These are phyloP conservation scores for Leccinum truebloodii DNA, from an alignment of 768 basidiomycete genomes.

Conservation along the genomic window DNA sequence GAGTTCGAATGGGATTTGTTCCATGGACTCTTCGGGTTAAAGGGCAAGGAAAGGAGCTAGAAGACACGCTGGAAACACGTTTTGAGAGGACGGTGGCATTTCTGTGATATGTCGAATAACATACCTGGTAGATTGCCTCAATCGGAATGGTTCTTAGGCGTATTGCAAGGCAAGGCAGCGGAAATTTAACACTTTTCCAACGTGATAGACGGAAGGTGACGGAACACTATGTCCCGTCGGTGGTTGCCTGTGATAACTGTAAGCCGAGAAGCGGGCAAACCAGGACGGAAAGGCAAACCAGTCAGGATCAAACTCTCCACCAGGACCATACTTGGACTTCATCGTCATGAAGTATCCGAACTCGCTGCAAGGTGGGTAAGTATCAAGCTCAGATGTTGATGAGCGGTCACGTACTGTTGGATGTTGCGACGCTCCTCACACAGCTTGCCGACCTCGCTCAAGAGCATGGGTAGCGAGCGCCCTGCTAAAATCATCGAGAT, in stretches of 20 bases:
- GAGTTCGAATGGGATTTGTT: slow-evolving; percentile 23
- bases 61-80: slow-evolving; percentile 34
- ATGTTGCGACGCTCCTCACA: slow-evolving; percentile 76
- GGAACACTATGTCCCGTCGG: slow-evolving; percentile 38
- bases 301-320: slow-evolving; percentile 82
- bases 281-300: slow-evolving; percentile 47
- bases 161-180: slow-evolving; percentile 12
- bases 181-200: slow-evolving; percentile 22
- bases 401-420: slow-evolving; percentile 61
- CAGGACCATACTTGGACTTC: slow-evolving; percentile 79
- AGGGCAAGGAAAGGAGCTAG: slow-evolving; percentile 22
- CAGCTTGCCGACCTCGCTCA: slow-evolving; percentile 81
- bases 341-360: slow-evolving; percentile 68
- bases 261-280: neutral
- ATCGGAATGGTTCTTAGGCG: slow-evolving; percentile 20
- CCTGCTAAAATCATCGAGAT: slow-evolving; percentile 86
- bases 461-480: slow-evolving; percentile 73
- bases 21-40: slow-evolving; percentile 27
- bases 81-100: slow-evolving; percentile 7
- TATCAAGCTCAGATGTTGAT: neutral
- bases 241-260: slow-evolving; percentile 43
- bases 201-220: slow-evolving; percentile 29
- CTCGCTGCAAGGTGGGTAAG: slow-evolving; percentile 49
- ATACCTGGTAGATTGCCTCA: slow-evolving; percentile 15
- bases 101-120: slow-evolving; percentile 22